A percentile compares a stretch with the other conserved stretches of the same genome.
Conservation (phyloP, 257 asterid genomes). For the Primulina eburnea region DNA sequence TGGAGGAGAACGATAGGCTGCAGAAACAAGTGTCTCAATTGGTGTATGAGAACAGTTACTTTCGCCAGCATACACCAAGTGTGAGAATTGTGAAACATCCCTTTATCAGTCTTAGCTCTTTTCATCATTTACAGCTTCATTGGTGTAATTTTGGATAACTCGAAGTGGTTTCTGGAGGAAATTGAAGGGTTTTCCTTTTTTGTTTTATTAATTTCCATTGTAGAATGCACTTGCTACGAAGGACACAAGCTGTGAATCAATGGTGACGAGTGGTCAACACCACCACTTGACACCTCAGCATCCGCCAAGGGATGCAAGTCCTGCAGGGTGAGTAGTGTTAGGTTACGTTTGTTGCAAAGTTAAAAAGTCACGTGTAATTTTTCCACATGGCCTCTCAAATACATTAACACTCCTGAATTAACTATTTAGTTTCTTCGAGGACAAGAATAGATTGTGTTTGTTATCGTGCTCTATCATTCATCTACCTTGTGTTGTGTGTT, state of each 20-base stretch:
- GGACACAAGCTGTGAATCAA: slow-evolving; percentile 89
- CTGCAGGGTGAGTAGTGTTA: slow-evolving; percentile 81
- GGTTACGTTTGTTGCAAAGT: slow-evolving; percentile 7
- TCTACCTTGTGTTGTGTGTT: slow-evolving; percentile 35
- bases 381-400: background rate
- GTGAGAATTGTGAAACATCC: slow-evolving; percentile 33
- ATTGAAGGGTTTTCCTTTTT: background rate
- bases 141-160: slow-evolving; percentile 9
- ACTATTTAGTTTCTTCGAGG: slow-evolving; percentile 36
- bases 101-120: background rate
- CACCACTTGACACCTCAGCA: slow-evolving; percentile 76
- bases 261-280: slow-evolving; percentile 86
- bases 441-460: slow-evolving; percentile 24
- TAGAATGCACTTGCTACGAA: slow-evolving; percentile 68
- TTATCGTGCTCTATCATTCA: slow-evolving; percentile 36
- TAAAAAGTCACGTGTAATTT: background rate
- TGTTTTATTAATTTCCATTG: slow-evolving; percentile 8
- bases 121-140: slow-evolving; percentile 17
- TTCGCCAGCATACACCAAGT: slow-evolving; percentile 64
- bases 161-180: slow-evolving; percentile 14
- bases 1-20: slow-evolving; percentile 90
- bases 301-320: slow-evolving; percentile 97
- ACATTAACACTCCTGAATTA: background rate
- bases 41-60: slow-evolving; percentile 76
- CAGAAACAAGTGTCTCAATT: slow-evolving; percentile 88